A percentile compares a stretch with the other conserved stretches of the same genome.
Evolutionary conservation across 2,329 filamentous ascomycete genomes (phyloP).

Genomic region (Cordyceps farinosa): DNA sequence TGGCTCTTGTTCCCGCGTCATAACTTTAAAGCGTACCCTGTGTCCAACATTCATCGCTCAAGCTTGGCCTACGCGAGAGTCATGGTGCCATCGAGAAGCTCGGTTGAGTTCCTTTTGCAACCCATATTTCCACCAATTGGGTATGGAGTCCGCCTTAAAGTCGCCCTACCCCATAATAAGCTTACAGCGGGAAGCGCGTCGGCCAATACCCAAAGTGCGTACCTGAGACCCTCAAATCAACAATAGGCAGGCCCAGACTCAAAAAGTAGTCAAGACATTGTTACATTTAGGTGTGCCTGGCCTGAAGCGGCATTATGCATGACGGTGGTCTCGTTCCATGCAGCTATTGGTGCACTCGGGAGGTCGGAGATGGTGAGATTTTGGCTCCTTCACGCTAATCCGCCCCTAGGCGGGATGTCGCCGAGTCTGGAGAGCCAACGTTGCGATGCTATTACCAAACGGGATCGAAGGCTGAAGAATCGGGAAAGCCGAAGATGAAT

Average conservation of each 20-base stretch:
- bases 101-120: neutral
- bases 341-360: neutral
- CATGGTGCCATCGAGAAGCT: neutral
- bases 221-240: neutral
- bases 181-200: neutral
- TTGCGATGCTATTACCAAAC: conserved; percentile 13
- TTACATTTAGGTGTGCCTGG: neutral
- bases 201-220: conserved; percentile 3
- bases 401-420: neutral
- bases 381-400: conserved; percentile 7
- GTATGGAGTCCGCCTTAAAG: neutral
- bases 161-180: conserved; percentile 7
- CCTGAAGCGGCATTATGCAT: neutral
- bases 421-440: conserved; percentile 4
- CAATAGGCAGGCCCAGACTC: neutral
- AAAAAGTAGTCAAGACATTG: neutral
- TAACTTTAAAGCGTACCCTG: conserved; percentile 1
- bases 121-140: conserved; percentile 13
- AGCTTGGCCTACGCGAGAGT: neutral
- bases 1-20: neutral
- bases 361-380: conserved; percentile 8
- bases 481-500: neutral
- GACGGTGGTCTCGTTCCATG: neutral
- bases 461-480: neutral
- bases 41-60: neutral